phyloP scores from a whole-genome alignment of 1,284 basidiomycete species.

The Microstroma glucosiphilum region DNA sequence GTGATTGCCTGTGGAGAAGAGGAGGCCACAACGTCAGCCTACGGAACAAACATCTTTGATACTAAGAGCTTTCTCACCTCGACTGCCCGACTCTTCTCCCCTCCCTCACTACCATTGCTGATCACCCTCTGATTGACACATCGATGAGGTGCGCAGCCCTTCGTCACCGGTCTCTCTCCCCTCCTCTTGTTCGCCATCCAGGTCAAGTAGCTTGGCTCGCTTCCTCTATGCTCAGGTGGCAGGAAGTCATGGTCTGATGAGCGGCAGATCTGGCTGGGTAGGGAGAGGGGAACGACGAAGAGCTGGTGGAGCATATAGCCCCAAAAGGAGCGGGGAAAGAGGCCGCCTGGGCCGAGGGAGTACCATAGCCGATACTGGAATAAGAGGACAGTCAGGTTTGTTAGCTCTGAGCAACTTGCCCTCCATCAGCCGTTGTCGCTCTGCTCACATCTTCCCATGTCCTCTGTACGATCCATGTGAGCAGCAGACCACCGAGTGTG shows the following conservation, averaged over 20 bases:
- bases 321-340: background rate
- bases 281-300: slow-evolving; percentile 10
- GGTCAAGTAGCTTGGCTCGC: background rate
- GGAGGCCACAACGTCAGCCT: no score
- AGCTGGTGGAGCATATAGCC: slow-evolving; percentile 14
- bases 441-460: slow-evolving; percentile 10
- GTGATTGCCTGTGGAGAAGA: background rate
- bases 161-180: slow-evolving; percentile 9
- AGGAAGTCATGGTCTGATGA: background rate
- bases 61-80: no score
- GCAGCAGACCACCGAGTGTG: slow-evolving; percentile 10
- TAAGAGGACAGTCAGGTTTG: no score
- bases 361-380: slow-evolving; percentile 8
- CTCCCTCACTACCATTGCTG: background rate
- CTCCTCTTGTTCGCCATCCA: slow-evolving; percentile 6
- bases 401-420: no score
- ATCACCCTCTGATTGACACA: slow-evolving; percentile 7
- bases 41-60: no score
- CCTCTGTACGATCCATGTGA: slow-evolving; percentile 5
- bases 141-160: slow-evolving; percentile 14
- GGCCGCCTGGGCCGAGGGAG: slow-evolving; percentile 12
- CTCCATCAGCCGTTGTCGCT: no score
- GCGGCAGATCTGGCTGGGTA: background rate
- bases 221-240: slow-evolving; percentile 5
- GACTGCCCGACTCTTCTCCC: no score